A percentile compares a stretch with the other conserved stretches of the same genome.
Evolutionary conservation across 139 green algal species (phyloP).

Genomic region (Chlamydomonas schloesseri): DNA sequence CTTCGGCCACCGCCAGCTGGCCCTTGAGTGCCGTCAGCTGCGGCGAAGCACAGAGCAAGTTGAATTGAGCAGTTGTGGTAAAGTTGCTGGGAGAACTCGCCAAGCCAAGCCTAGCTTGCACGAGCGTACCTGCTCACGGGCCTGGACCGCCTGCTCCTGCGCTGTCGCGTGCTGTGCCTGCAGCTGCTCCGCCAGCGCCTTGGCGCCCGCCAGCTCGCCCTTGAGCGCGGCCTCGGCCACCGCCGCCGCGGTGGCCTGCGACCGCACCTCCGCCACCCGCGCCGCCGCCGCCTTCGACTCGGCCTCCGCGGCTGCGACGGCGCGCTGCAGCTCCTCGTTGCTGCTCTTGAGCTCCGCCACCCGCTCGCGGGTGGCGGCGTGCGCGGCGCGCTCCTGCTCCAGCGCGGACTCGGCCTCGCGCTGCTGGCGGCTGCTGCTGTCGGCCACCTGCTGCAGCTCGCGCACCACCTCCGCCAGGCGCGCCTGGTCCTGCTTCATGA

Average conservation of each 20-base stretch:
- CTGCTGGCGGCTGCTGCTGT: not conserved
- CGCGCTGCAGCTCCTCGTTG: not conserved
- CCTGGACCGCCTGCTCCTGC: conserved; percentile 10
- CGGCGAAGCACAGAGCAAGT: not conserved
- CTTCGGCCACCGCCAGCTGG: not conserved
- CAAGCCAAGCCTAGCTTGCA: too few relatives aligned
- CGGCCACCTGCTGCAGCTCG: not conserved
- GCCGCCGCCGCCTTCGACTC: not conserved
- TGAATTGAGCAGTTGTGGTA: too few relatives aligned
- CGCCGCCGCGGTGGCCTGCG: not conserved
- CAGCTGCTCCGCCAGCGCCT: conserved; percentile 3
- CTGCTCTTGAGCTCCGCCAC: not conserved
- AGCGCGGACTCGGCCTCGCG: not conserved
- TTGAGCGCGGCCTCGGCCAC: not conserved
- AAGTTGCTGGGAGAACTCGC: too few relatives aligned
- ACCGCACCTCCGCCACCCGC: not conserved
- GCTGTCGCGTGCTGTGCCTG: not conserved
- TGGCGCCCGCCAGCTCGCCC: conserved; percentile 1
- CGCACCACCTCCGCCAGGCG: not conserved
- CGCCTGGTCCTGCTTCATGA: not conserved
- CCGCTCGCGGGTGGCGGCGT: not conserved
- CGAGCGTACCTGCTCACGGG: not conserved
- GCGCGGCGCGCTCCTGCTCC: not conserved
- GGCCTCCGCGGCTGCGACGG: not conserved
- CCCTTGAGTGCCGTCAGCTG: conserved; percentile 25